Conservation (phyloP, 2,329 filamentous ascomycete genomes). For the Ophiocordyceps camponoti-floridani region DNA sequence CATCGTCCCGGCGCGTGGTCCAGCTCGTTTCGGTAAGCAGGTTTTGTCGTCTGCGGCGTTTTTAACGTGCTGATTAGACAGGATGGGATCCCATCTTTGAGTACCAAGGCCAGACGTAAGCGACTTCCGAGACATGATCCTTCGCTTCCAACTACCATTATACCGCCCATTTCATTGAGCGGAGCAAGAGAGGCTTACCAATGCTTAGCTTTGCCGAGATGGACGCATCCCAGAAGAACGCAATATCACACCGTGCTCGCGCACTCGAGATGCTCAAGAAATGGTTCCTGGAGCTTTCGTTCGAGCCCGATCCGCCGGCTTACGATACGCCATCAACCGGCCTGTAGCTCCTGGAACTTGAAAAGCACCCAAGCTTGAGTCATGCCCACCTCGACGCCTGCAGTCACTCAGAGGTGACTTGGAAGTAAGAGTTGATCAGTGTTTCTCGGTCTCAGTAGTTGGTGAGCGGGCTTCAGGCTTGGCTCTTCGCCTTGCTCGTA, state of each 20-base stretch:
- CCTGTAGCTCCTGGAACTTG: no score
- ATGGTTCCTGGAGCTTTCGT: slow-evolving; percentile 37
- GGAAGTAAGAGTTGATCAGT: no score
- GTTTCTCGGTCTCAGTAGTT: no score
- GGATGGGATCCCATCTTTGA: slow-evolving; percentile 97
- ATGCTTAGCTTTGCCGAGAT: slow-evolving; percentile 66
- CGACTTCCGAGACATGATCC: no score
- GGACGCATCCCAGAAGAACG: slow-evolving; percentile 75
- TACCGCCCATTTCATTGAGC: not conserved
- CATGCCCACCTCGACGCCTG: no score
- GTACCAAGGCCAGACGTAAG: slow-evolving; percentile 62
- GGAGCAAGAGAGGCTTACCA: not conserved
- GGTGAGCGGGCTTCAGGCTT: no score
- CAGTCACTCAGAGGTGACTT: no score
- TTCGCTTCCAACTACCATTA: no score
- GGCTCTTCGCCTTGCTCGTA: no score
- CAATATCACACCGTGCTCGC: slow-evolving; percentile 76
- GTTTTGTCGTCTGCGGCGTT: not conserved
- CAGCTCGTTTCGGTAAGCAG: slow-evolving; percentile 58
- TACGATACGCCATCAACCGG: no score
- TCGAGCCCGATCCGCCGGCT: no score
- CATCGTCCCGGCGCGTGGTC: slow-evolving; percentile 72
- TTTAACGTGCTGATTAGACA: slow-evolving; percentile 14
- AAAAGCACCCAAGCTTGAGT: no score
- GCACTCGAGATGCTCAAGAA: slow-evolving; percentile 73